phyloP scores from a whole-genome alignment of 768 basidiomycete species.

The Macrolepiota fuliginosa region DNA sequence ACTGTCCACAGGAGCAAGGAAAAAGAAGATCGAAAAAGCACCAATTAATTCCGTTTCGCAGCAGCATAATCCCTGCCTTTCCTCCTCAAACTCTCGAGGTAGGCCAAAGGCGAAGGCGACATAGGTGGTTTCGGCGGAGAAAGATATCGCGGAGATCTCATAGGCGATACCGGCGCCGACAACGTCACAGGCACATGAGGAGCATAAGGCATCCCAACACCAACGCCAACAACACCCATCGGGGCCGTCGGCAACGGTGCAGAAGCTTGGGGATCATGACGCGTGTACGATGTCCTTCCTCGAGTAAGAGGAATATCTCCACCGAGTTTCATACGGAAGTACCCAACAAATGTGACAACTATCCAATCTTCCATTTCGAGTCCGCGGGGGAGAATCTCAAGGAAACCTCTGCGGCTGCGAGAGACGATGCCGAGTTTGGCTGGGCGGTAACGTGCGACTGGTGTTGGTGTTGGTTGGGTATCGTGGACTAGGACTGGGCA shows the following conservation, averaged over 20 bases:
- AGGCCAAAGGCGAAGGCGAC: background rate
- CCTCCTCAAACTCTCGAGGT: background rate
- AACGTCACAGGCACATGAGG: background rate
- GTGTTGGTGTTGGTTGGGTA: constrained; percentile 20
- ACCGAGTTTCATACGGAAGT: constrained; percentile 8
- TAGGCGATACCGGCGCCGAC: background rate
- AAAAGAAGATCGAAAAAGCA: background rate
- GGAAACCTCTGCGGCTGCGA: constrained; percentile 30
- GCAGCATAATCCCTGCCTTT: background rate
- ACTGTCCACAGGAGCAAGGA: background rate
- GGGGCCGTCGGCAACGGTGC: background rate
- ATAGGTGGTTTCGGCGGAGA: background rate
- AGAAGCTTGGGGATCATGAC: background rate
- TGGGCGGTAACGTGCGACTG: constrained; percentile 31
- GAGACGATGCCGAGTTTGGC: constrained; percentile 36
- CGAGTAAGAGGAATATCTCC: background rate
- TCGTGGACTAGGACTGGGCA: constrained; percentile 30
- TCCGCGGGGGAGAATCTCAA: constrained; percentile 33
- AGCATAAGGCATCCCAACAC: background rate
- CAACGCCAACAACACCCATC: background rate
- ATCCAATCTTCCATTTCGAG: constrained; percentile 28
- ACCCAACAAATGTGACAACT: constrained; percentile 30
- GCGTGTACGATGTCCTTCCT: background rate
- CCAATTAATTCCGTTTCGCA: background rate
- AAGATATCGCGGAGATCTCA: background rate